phyloP scores from a whole-genome alignment of 2,329 filamentous ascomycete genomes.

The Aspergillus aculeatinus region DNA sequence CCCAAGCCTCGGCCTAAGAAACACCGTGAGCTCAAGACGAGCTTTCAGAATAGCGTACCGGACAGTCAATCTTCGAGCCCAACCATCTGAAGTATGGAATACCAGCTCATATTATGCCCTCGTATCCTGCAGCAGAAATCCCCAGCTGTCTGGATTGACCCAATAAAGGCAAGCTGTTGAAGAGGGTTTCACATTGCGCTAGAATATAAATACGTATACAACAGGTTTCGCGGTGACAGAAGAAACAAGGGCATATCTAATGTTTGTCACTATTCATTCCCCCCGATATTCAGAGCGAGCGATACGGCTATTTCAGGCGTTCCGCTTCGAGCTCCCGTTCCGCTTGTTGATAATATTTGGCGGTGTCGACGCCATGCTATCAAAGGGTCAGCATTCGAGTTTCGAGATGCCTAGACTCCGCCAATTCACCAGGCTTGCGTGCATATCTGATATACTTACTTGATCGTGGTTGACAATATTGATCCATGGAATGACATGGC shows the following conservation, averaged over 20 bases:
- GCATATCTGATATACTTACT: conserved; percentile 37
- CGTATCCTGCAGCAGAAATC: too few relatives aligned
- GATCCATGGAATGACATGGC: conserved; percentile 89
- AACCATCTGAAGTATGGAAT: neutral
- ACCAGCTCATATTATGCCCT: neutral
- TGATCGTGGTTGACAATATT: conserved; percentile 96
- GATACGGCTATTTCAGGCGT: conserved; percentile 37
- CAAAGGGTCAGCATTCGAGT: conserved; percentile 17
- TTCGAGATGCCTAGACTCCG: neutral
- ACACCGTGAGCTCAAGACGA: conserved; percentile 62
- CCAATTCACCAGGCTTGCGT: neutral
- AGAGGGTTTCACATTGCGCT: conserved; percentile 5
- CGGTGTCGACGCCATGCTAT: conserved; percentile 92
- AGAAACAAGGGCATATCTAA: conserved; percentile 13
- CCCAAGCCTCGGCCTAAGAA: conserved; percentile 65
- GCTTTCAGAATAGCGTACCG: conserved; percentile 41
- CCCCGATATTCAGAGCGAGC: conserved; percentile 21
- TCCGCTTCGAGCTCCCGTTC: conserved; percentile 90
- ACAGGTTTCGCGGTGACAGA: conserved; percentile 16
- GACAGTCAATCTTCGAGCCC: conserved; percentile 9
- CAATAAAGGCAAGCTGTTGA: too few relatives aligned
- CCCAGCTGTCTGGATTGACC: too few relatives aligned
- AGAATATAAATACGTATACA: conserved; percentile 23
- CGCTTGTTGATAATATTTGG: conserved; percentile 96
- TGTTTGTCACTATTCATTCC: conserved; percentile 11